These are phyloP conservation scores for Vairimorpha necatrix DNA, from an alignment of 371 early-diverging fungal species.

Conservation along the genomic window DNA sequence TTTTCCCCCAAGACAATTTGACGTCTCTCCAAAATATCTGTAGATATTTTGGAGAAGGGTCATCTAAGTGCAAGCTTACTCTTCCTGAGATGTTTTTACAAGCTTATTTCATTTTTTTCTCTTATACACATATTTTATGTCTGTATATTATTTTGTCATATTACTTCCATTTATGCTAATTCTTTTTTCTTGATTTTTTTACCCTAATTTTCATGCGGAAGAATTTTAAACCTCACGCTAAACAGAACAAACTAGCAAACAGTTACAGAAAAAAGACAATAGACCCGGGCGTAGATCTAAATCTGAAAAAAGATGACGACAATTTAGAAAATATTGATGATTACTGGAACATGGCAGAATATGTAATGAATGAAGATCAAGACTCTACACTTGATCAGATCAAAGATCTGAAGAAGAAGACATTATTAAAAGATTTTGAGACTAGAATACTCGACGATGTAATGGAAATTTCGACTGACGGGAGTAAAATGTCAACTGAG, in stretches of 20 bases:
- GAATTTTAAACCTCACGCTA: slow-evolving; percentile 44
- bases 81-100: no score
- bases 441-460: slow-evolving; percentile 1
- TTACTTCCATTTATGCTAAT: no score
- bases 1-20: no score
- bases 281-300: slow-evolving; percentile 25
- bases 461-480: neutral
- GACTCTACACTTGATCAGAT: neutral
- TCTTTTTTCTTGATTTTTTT: slow-evolving; percentile 7
- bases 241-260: slow-evolving; percentile 21
- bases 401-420: neutral
- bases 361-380: slow-evolving; percentile 38
- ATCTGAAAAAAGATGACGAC: slow-evolving; percentile 52
- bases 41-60: no score
- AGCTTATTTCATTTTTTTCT: no score
- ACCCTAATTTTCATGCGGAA: slow-evolving; percentile 35
- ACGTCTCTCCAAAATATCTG: no score
- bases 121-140: no score
- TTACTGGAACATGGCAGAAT: slow-evolving; percentile 50
- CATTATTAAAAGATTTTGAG: slow-evolving; percentile 10
- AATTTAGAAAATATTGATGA: slow-evolving; percentile 59
- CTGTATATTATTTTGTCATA: no score
- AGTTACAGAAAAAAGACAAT: slow-evolving; percentile 41
- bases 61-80: no score
- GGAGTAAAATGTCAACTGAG: neutral